A percentile compares a stretch with the other conserved stretches of the same genome.
phyloP scores from a whole-genome alignment of 2,329 filamentous ascomycete species.

The Uncinocarpus reesii region DNA sequence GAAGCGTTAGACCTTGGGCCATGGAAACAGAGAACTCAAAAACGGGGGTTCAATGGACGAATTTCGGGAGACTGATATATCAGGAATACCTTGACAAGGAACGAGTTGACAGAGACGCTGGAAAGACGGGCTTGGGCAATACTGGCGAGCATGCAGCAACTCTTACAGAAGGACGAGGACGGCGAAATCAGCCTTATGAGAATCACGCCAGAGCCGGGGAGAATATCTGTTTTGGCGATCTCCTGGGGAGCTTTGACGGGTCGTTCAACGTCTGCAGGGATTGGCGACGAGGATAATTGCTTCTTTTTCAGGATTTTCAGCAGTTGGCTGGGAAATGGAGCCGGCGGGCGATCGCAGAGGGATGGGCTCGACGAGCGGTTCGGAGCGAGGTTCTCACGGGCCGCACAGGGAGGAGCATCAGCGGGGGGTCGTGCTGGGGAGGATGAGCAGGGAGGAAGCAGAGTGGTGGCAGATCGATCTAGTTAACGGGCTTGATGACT shows the following conservation, averaged over 20 bases:
- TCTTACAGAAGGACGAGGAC: too few relatives aligned
- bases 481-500: too few relatives aligned
- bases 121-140: too few relatives aligned
- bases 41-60: not conserved
- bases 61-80: too few relatives aligned
- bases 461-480: too few relatives aligned
- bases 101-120: too few relatives aligned
- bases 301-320: conserved; percentile 1
- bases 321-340: not conserved
- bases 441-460: not conserved
- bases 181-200: not conserved
- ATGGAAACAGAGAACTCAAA: not conserved
- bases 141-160: too few relatives aligned
- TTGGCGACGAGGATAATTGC: conserved; percentile 6
- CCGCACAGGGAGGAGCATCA: not conserved
- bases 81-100: too few relatives aligned
- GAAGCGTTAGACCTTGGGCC: too few relatives aligned
- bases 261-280: not conserved
- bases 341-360: not conserved
- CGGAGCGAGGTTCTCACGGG: not conserved
- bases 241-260: not conserved
- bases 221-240: not conserved
- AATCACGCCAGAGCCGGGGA: not conserved
- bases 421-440: not conserved
- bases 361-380: not conserved